Conservation (phyloP, 2,329 filamentous ascomycete genomes). For the Epichloe elymi region DNA sequence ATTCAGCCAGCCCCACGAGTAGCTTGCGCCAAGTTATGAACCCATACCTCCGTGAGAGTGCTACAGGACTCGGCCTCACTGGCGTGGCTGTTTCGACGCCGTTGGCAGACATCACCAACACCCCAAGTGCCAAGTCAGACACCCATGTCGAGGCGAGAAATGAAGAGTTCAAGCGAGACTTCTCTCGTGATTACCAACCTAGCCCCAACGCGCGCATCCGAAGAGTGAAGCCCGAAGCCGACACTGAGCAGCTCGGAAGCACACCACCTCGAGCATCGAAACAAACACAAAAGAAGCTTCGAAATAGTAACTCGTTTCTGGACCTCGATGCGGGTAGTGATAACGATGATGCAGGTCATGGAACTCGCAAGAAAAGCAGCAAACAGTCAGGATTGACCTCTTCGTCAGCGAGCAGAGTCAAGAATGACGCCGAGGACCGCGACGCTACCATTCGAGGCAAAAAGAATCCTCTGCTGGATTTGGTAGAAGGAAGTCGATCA, state of each 20-base stretch:
- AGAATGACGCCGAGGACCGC: constrained; percentile 9
- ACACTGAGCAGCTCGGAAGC: constrained; percentile 10
- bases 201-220: constrained; percentile 60
- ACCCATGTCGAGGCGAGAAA: constrained; percentile 16
- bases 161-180: constrained; percentile 38
- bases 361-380: constrained; percentile 5
- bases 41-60: constrained; percentile 48
- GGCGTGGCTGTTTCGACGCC: constrained; percentile 8
- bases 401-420: neutral
- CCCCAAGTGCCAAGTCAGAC: constrained; percentile 5
- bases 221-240: constrained; percentile 38
- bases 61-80: constrained; percentile 18
- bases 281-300: constrained; percentile 15
- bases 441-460: constrained; percentile 17
- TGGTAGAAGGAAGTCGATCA: constrained; percentile 17
- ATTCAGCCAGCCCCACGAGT: constrained; percentile 51
- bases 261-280: constrained; percentile 24
- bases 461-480: constrained; percentile 11
- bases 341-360: constrained; percentile 24
- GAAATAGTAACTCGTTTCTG: constrained; percentile 34
- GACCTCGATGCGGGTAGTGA: constrained; percentile 36
- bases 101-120: constrained; percentile 15
- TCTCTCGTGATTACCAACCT: constrained; percentile 65
- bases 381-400: neutral
- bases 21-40: constrained; percentile 80